phyloP scores from a whole-genome alignment of 2,329 filamentous ascomycete species.

The Hymenoscyphus repandus region DNA sequence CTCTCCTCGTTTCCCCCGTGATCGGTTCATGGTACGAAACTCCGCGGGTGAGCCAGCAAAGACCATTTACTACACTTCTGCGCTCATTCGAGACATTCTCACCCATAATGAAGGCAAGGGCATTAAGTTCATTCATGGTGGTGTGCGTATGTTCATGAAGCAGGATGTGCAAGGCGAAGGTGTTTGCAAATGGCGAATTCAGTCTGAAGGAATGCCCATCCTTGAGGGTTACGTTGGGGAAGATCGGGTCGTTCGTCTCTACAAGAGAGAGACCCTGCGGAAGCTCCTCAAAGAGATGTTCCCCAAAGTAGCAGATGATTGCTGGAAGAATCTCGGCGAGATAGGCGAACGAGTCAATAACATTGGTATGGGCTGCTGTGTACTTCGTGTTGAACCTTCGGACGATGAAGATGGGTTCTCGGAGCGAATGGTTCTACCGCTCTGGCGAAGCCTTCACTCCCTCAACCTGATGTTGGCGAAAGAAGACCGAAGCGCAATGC shows the following conservation, averaged over 20 bases:
- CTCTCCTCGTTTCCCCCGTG: slow-evolving; percentile 75
- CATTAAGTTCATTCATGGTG: slow-evolving; percentile 93
- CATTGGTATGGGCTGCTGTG: slow-evolving; percentile 85
- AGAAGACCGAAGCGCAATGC: slow-evolving; percentile 89
- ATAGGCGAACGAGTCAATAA: slow-evolving; percentile 78
- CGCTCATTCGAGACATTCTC: slow-evolving; percentile 79
- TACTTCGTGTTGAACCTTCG: slow-evolving; percentile 76
- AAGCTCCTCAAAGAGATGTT: slow-evolving; percentile 94
- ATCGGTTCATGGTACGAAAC: slow-evolving; percentile 96
- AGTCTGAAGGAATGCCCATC: slow-evolving; percentile 88
- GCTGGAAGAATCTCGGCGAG: slow-evolving; percentile 74
- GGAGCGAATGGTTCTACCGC: slow-evolving; percentile 81
- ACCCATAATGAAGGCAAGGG: slow-evolving; percentile 82
- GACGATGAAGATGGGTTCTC: slow-evolving; percentile 55
- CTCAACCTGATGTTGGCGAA: slow-evolving; percentile 98
- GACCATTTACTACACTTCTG: slow-evolving; percentile 93
- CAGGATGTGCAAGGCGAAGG: slow-evolving; percentile 84
- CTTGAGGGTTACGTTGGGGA: slow-evolving; percentile 85
- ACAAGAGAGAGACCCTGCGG: slow-evolving; percentile 72
- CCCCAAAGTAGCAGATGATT: slow-evolving; percentile 73
- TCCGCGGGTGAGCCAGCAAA: slow-evolving; percentile 81
- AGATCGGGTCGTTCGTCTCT: slow-evolving; percentile 67
- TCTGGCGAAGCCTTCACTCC: slow-evolving; percentile 90
- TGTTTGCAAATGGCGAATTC: slow-evolving; percentile 90
- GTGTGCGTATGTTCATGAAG: slow-evolving; percentile 99